Evolutionary conservation across 1,284 basidiomycete species (phyloP), one percentile per base, ranked within the genome.

Genomic region (Limonomyces culmigenus): DNA sequence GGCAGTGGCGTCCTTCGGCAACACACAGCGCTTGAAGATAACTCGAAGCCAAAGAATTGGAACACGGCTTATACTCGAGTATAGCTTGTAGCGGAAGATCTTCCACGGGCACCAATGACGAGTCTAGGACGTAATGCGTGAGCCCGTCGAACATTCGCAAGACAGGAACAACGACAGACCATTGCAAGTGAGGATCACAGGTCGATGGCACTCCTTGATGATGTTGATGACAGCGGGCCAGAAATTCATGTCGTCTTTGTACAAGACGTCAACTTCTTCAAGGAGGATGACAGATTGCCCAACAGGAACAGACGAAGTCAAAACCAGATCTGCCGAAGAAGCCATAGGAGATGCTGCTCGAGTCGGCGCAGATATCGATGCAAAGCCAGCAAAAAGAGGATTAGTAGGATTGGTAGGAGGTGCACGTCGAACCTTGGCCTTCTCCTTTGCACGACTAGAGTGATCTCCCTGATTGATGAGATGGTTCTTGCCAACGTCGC

Each of bases 191-290:
- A 89, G 68, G 32, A 96, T 69, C 31, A 96, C 78, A 2, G 92
- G 91, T 38, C 91, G 62, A 45, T 70, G 72, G 44, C 84, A 87
- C 19, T 81, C 70, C 40, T 70, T 73, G 48, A 93, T 87, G 38
- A 96, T 67, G 36, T 71, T 65, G 2, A 81, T 62, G 29, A 95
- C 67, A 4, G 84, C 73, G 2, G 77, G 65, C 95, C 95, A 99
- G 55, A 98, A 98, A 29, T 80, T 85, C 29, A 62, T 63, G 52
- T 97, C 93, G 36, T 92, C 87, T 43, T 76, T 78, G 58, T 78
- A 98, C 29, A 97, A 59, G 27, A 97, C 71, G 53, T 99, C 95
- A 5, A 87, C 93, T 52, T 98, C 95, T 54, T 99, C 95, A n/a
- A 99, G 60, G 21, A 99, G 62, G 45, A 98, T 85, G 34, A 95